Conservation (phyloP, 1,284 basidiomycete species). For the Leccinum ponderosum region DNA sequence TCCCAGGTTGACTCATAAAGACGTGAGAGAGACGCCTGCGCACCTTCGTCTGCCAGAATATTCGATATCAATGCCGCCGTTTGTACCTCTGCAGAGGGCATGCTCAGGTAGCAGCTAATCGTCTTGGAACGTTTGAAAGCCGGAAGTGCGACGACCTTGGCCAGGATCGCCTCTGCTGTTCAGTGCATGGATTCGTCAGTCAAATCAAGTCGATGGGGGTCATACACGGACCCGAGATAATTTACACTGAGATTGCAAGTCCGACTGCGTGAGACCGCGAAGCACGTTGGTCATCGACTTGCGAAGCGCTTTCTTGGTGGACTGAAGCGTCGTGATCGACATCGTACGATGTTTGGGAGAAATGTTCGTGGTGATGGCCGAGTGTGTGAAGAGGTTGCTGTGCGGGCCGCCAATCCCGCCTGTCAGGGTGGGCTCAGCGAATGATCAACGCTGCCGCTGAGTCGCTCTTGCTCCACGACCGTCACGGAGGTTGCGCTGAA, state of each 20-base stretch:
- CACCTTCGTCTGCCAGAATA: slow-evolving; percentile 29
- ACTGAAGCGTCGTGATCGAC: slow-evolving; percentile 32
- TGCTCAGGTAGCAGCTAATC: slow-evolving; percentile 76
- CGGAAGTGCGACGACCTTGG: slow-evolving; percentile 48
- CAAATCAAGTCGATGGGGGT: neutral
- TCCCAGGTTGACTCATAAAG: neutral
- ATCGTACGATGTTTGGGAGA: slow-evolving; percentile 15
- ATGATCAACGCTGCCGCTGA: slow-evolving; percentile 7
- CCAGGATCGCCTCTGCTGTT: slow-evolving; percentile 55
- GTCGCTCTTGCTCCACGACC: slow-evolving; percentile 1
- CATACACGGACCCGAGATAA: neutral
- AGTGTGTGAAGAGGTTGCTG: neutral
- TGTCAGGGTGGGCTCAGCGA: neutral
- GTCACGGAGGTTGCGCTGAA: slow-evolving; percentile 28
- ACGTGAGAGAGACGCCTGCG: slow-evolving; percentile 2
- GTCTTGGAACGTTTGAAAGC: slow-evolving; percentile 50
- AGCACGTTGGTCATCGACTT: slow-evolving; percentile 48
- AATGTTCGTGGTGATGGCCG: neutral
- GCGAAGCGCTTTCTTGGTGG: slow-evolving; percentile 55
- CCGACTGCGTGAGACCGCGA: slow-evolving; percentile 40
- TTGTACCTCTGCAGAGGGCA: slow-evolving; percentile 70
- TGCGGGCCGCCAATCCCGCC: neutral
- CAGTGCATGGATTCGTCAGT: neutral
- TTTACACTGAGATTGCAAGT: slow-evolving; percentile 62
- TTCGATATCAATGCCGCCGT: slow-evolving; percentile 45